Evolutionary conservation across 2,329 filamentous ascomycete species (phyloP).

Genomic region (Ascochyta fabae): DNA sequence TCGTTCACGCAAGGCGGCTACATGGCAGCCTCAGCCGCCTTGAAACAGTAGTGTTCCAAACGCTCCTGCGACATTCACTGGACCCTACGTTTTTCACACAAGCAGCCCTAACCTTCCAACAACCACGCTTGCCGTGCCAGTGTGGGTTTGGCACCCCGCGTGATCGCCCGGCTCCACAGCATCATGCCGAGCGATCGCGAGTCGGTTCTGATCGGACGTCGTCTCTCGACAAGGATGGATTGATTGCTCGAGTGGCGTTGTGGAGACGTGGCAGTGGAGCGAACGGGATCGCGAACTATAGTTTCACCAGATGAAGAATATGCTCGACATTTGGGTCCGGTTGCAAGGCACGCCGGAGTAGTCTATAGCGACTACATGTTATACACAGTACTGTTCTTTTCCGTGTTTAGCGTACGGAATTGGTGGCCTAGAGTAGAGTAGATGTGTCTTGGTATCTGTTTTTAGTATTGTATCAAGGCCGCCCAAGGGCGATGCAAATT

Average conservation of each 20-base stretch:
- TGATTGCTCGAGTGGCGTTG: not conserved
- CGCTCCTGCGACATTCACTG: slow-evolving; percentile 2
- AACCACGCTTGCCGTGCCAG: not conserved
- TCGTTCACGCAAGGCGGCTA: slow-evolving; percentile 11
- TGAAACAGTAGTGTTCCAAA: slow-evolving; percentile 11
- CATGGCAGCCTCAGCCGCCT: slow-evolving; percentile 1
- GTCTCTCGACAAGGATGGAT: not conserved
- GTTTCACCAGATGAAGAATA: not conserved
- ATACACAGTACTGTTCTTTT: not conserved
- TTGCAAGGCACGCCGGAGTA: not conserved
- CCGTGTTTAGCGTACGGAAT: no score
- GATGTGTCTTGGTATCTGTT: no score
- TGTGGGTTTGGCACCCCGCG: not conserved
- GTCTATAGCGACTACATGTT: not conserved
- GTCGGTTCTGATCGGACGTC: not conserved
- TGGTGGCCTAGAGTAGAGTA: no score
- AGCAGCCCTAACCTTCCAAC: no score
- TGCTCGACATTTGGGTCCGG: not conserved
- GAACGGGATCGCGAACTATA: not conserved
- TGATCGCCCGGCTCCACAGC: slow-evolving; percentile 1
- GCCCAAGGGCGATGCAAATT: no score
- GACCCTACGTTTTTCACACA: not conserved
- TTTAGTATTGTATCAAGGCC: no score
- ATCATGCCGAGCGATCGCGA: slow-evolving; percentile 1
- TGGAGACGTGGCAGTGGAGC: not conserved